Percentiles rank a stretch among this genome's conserved stretches.
phyloP scores from a whole-genome alignment of 306 rosid species.

The Inga laurina region DNA sequence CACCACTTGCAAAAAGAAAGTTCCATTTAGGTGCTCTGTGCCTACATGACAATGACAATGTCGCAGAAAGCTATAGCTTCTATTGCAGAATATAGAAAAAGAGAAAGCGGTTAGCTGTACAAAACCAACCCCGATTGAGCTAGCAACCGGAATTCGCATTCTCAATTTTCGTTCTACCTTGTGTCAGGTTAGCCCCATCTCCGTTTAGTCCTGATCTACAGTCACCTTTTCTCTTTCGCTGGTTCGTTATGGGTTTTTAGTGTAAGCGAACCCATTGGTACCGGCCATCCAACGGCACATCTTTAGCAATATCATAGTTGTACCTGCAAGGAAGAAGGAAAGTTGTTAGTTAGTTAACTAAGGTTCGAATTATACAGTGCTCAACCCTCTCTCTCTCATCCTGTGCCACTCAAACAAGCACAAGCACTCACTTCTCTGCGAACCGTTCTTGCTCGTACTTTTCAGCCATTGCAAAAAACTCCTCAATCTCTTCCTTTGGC shows the following conservation, averaged over 20 bases:
- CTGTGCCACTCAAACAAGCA: conserved; percentile 29
- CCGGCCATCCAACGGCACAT: conserved; percentile 86
- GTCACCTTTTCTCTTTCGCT: background rate
- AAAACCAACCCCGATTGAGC: conserved; percentile 1
- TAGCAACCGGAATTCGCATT: conserved; percentile 35
- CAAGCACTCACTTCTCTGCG: conserved; percentile 66
- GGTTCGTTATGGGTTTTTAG: conserved; percentile 43
- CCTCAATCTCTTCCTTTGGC: conserved; percentile 71
- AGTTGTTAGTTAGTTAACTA: conserved; percentile 59
- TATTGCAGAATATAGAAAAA: conserved; percentile 30
- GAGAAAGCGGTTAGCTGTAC: conserved; percentile 41
- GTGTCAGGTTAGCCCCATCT: conserved; percentile 44
- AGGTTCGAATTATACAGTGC: conserved; percentile 34
- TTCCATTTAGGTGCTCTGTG: conserved; percentile 20
- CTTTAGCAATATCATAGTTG: conserved; percentile 87
- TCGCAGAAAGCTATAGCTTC: conserved; percentile 44
- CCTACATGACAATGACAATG: conserved; percentile 9
- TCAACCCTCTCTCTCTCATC: conserved; percentile 53
- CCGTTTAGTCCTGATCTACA: background rate
- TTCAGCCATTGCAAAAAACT: conserved; percentile 74
- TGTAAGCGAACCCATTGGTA: conserved; percentile 85
- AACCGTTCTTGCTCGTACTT: conserved; percentile 72
- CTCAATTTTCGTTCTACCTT: conserved; percentile 43
- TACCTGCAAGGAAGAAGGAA: conserved; percentile 58
- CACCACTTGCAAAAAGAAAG: conserved; percentile 27